Evolutionary conservation across 768 basidiomycete genomes (phyloP).

Genomic region (Pleurotus sapidus): DNA sequence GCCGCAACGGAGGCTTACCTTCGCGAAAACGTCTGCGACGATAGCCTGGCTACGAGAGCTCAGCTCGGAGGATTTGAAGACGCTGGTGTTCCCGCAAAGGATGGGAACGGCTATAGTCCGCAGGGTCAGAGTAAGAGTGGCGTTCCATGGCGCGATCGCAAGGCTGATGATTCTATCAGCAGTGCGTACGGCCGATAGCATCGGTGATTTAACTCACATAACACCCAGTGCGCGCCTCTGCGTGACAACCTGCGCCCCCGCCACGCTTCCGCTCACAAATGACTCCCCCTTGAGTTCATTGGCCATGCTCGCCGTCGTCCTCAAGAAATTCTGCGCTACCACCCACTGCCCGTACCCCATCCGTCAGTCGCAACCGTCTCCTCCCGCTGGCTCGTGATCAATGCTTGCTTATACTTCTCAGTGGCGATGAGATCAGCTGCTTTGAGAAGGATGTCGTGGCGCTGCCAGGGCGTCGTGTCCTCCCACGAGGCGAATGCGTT

Average conservation of each 20-base stretch:
- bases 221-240: slow-evolving; percentile 51
- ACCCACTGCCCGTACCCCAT: slow-evolving; percentile 22
- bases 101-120: slow-evolving; percentile 44
- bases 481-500: slow-evolving; percentile 50
- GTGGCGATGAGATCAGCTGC: slow-evolving; percentile 44
- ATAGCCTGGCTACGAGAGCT: slow-evolving; percentile 46
- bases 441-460: slow-evolving; percentile 44
- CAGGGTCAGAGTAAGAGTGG: slow-evolving; percentile 41
- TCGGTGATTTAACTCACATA: slow-evolving; percentile 32
- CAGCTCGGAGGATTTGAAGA: slow-evolving; percentile 50
- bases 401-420: slow-evolving; percentile 35
- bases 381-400: slow-evolving; percentile 27
- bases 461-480: slow-evolving; percentile 25
- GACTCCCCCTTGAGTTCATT: slow-evolving; percentile 40
- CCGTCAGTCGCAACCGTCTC: slow-evolving; percentile 36
- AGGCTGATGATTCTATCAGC: slow-evolving; percentile 27
- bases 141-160: slow-evolving; percentile 57
- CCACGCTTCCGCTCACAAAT: slow-evolving; percentile 35
- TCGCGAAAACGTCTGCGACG: slow-evolving; percentile 43
- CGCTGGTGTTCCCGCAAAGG: slow-evolving; percentile 54
- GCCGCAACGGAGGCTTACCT: slow-evolving; percentile 15
- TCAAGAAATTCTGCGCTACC: slow-evolving; percentile 20
- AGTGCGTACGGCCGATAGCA: too few species aligned
- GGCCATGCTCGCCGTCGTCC: slow-evolving; percentile 29
- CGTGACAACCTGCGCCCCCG: slow-evolving; percentile 42